These are phyloP conservation scores for Coniella vitis DNA, from an alignment of 2,329 filamentous ascomycete genomes.

Conservation along the genomic window DNA sequence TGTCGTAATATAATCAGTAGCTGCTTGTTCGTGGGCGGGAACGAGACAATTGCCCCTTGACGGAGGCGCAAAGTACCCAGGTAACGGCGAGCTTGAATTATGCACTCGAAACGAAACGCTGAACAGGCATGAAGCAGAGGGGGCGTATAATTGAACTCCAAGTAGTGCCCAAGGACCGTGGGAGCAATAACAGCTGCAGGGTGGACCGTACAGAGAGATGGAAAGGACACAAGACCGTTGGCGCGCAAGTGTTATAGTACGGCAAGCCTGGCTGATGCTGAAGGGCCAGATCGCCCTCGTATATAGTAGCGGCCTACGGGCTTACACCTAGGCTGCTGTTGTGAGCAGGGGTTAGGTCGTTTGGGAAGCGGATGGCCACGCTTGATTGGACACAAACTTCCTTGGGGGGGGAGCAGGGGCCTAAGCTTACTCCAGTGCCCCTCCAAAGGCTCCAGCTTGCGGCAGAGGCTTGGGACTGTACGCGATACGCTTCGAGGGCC, in stretches of 20 bases:
- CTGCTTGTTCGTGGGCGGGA: conserved; percentile 1
- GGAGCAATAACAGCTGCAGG: background rate
- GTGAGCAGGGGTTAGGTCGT: background rate
- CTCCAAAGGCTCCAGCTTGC: background rate
- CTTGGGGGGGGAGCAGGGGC: background rate
- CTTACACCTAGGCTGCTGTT: background rate
- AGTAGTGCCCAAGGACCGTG: background rate
- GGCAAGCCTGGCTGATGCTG: background rate
- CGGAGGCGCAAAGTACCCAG: conserved; percentile 5
- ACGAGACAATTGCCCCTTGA: conserved; percentile 5
- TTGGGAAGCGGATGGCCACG: background rate
- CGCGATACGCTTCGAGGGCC: background rate
- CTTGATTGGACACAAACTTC: background rate
- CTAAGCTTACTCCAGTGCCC: background rate
- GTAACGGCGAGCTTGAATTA: conserved; percentile 2
- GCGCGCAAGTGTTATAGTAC: background rate
- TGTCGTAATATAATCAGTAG: conserved; percentile 18
- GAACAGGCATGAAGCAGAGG: conserved; percentile 8
- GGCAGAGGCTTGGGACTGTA: background rate
- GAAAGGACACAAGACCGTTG: conserved; percentile 4
- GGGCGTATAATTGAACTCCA: background rate
- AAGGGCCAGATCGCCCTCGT: conserved; percentile 4
- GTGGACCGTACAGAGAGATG: background rate
- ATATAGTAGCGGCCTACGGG: background rate
- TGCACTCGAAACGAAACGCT: background rate